Evolutionary conservation across 495 filamentous ascomycete species (phyloP), one percentile per base, ranked within the genome.

Genomic region (Penicillium alfredii): DNA sequence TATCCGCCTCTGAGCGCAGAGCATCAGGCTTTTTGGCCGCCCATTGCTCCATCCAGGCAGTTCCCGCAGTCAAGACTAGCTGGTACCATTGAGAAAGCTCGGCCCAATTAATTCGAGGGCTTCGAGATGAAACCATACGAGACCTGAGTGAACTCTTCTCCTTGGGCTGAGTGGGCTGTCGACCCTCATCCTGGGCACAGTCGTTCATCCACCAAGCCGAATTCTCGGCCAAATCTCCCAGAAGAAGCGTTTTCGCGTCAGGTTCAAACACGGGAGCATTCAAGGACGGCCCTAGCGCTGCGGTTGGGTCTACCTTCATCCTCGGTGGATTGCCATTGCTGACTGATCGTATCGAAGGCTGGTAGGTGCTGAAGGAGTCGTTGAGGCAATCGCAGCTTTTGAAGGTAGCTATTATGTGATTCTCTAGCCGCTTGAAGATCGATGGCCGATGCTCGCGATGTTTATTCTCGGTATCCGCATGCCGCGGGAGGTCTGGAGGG

Each of bases 171-270:
- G 1, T 45, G 21, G 33, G 51, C 52, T 48, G 44, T 7, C 47
- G 40, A 3, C 52, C 48, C 27, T 54, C 53, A 6, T 40, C 35
- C 29, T 57, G 47, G 8, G 63, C 55, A 40, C 55, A 50, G 38
- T 73, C 68, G 13, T 79, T 81, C 33, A 77, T 83, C 85, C 85
- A 92, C 86, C 85, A 92, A 9, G 74, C 74, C 2, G 86, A 86
- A 53, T 90, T 92, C 55, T 92, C 85, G 0, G 81, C 81, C 42
- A 92, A 63, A 41, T 90, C 77, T 9, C 86, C 86, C n/a, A 88
- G 55, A 8, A 90, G 68, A 8, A 92, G 66, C 0, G 84, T 80
- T 56, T 89, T 92, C 0, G 82, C 76, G 56, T 92, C 86, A 16
- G 87, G 58, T 33, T 78, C 73, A 16, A 73, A 74, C 3, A 73